Conservation (phyloP, 2,329 filamentous ascomycete species). For the Chaetothyriales sp. region DNA sequence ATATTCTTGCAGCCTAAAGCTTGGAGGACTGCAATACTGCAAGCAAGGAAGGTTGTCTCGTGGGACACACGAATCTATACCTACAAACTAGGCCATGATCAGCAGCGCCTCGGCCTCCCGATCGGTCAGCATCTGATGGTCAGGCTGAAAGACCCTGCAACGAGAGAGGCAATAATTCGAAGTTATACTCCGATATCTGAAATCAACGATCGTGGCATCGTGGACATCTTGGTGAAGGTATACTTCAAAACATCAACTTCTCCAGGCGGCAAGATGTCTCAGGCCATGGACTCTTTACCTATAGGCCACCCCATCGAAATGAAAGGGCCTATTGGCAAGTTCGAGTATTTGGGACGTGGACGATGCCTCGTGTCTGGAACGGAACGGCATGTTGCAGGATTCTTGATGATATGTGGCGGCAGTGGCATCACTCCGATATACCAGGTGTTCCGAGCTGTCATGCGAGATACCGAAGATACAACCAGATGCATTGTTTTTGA, state of each 20-base stretch:
- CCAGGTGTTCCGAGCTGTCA: slow-evolving; percentile 62
- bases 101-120: slow-evolving; percentile 60
- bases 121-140: slow-evolving; percentile 80
- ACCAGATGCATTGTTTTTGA: slow-evolving; percentile 61
- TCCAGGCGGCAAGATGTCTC: slow-evolving; percentile 66
- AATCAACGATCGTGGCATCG: slow-evolving; percentile 41
- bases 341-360: slow-evolving; percentile 60
- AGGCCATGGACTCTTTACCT: slow-evolving; percentile 57
- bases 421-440: slow-evolving; percentile 89
- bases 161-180: slow-evolving; percentile 58
- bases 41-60: slow-evolving; percentile 54
- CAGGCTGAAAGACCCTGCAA: slow-evolving; percentile 56
- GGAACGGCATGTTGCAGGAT: slow-evolving; percentile 44
- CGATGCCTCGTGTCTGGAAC: slow-evolving; percentile 45
- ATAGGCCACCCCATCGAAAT: slow-evolving; percentile 63
- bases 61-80: slow-evolving; percentile 68
- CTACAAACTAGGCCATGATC: slow-evolving; percentile 57
- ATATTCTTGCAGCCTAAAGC: slow-evolving; percentile 55
- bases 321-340: slow-evolving; percentile 77
- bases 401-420: slow-evolving; percentile 78
- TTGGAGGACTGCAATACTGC: slow-evolving; percentile 61
- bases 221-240: slow-evolving; percentile 70
- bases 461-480: slow-evolving; percentile 46
- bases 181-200: slow-evolving; percentile 76
- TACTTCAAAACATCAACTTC: slow-evolving; percentile 48